A percentile compares a stretch with the other conserved stretches of the same genome.
Conservation (phyloP, 768 basidiomycete genomes). For the Sistotremastrum niveocremeum region DNA sequence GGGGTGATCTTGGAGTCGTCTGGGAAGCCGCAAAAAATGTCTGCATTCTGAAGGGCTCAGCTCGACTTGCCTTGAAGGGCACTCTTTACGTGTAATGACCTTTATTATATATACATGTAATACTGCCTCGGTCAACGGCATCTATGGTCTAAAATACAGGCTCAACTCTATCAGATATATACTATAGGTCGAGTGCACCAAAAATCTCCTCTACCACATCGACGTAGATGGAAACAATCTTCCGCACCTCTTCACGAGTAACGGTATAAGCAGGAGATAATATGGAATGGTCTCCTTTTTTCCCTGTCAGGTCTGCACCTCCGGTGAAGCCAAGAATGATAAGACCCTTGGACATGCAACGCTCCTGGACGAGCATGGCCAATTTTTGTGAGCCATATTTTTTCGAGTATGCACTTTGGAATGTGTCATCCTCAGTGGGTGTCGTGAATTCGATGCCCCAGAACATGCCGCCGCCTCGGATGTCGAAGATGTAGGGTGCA, state of each 20-base stretch:
- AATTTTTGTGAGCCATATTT: conserved; percentile 38
- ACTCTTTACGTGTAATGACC: background rate
- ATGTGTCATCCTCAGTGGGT: conserved; percentile 20
- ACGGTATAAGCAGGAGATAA: conserved; percentile 75
- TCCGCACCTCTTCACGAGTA: conserved; percentile 52
- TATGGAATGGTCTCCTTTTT: conserved; percentile 58
- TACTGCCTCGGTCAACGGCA: background rate
- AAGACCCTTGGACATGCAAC: conserved; percentile 50
- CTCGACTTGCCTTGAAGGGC: background rate
- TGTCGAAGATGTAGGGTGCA: conserved; percentile 59
- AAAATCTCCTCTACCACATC: conserved; percentile 53
- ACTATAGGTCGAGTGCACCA: background rate
- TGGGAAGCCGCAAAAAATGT: conserved; percentile 21
- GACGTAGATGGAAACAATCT: conserved; percentile 54
- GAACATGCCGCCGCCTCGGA: conserved; percentile 75
- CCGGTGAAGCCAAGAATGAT: conserved; percentile 66
- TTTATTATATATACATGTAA: background rate
- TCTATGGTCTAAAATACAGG: background rate
- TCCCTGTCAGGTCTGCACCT: conserved; percentile 54
- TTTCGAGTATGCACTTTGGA: conserved; percentile 16
- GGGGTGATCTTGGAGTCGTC: conserved; percentile 29
- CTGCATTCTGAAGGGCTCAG: conserved; percentile 22
- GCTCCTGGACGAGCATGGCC: conserved; percentile 58
- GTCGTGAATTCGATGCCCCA: conserved; percentile 67
- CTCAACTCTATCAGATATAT: background rate